These are phyloP conservation scores for Leccinum pachyderme DNA, from an alignment of 1,284 basidiomycete genomes.

Conservation along the genomic window DNA sequence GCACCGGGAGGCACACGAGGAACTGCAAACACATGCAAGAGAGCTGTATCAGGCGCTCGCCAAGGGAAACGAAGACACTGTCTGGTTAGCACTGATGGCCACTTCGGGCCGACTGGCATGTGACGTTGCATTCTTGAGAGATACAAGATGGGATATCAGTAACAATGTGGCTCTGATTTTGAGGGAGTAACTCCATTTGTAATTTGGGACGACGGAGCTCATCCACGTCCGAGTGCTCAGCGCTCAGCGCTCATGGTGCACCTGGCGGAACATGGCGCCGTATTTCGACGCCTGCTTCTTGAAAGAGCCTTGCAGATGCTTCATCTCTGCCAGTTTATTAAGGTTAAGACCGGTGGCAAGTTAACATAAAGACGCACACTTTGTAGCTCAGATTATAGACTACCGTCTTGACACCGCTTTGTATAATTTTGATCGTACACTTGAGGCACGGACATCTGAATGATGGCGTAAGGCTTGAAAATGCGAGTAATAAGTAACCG, in stretches of 20 bases:
- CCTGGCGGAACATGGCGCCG: conserved; percentile 56
- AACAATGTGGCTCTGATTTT: conserved; percentile 52
- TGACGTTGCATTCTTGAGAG: conserved; percentile 50
- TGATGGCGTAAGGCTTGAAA: conserved; percentile 5
- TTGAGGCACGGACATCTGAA: conserved; percentile 92
- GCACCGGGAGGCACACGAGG: conserved; percentile 60
- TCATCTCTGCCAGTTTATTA: conserved; percentile 57
- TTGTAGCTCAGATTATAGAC: conserved; percentile 96
- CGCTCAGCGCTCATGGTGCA: conserved; percentile 15
- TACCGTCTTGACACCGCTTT: conserved; percentile 89
- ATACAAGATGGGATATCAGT: conserved; percentile 60
- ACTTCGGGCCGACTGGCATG: conserved; percentile 47
- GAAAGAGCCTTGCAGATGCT: conserved; percentile 73
- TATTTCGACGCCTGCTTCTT: conserved; percentile 76
- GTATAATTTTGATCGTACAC: conserved; percentile 97
- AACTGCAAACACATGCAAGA: conserved; percentile 67
- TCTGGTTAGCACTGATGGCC: conserved; percentile 74
- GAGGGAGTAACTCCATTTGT: conserved; percentile 8
- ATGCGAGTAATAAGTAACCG: neutral
- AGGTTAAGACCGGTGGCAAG: neutral
- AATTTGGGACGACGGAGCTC: neutral
- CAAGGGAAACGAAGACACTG: conserved; percentile 68
- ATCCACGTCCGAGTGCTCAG: neutral
- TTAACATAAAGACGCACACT: conserved; percentile 57
- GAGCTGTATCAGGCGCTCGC: conserved; percentile 63